Conservation (phyloP, 2,329 filamentous ascomycete genomes). For the Calonectria pteridis region DNA sequence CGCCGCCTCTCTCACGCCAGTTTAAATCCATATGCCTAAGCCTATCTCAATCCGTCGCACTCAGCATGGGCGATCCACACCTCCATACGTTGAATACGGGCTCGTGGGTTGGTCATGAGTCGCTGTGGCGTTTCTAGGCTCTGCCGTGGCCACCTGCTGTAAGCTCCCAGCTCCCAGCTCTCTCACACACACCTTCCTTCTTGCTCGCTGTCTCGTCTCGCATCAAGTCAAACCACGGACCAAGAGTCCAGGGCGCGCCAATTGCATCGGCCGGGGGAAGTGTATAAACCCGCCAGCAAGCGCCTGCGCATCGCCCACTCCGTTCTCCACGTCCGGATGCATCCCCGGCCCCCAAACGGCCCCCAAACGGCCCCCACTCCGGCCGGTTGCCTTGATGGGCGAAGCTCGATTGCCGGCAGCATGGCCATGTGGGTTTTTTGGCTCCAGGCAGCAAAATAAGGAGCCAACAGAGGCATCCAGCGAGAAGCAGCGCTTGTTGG, state of each 20-base stretch:
- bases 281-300: background rate
- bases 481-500: background rate
- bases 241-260: background rate
- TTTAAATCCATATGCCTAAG: background rate
- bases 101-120: background rate
- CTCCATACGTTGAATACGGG: background rate
- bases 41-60: background rate
- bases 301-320: background rate
- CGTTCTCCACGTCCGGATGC: background rate
- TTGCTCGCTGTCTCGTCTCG: background rate
- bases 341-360: background rate
- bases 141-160: background rate
- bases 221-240: background rate
- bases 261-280: background rate
- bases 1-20: too few species aligned
- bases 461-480: background rate
- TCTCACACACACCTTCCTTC: background rate
- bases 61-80: background rate
- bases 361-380: background rate
- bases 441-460: background rate
- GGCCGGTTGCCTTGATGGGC: conserved; percentile 1
- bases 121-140: background rate
- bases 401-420: background rate
- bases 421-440: background rate
- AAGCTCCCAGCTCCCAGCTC: background rate